Evolutionary conservation across 164 flowering plant genomes (phyloP).

Genomic region (Chimonanthus praecox): DNA sequence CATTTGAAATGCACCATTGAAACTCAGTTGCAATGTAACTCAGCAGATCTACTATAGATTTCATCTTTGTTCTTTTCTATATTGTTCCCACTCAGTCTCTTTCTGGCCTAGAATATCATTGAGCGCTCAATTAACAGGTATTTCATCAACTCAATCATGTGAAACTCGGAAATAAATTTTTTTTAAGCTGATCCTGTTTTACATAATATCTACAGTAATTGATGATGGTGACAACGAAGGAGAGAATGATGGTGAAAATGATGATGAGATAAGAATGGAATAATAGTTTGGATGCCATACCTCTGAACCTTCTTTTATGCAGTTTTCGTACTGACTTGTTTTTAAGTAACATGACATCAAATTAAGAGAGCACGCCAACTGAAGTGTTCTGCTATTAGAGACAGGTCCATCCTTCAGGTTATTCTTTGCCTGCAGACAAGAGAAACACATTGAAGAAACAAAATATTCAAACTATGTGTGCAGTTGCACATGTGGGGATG

Average conservation of each 20-base stretch:
- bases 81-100: not conserved
- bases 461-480: not conserved
- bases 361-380: conserved; percentile 82
- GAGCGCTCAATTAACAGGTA: not conserved
- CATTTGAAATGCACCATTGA: not conserved
- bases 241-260: no score
- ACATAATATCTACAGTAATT: not conserved
- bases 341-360: conserved; percentile 95
- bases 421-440: conserved; percentile 60
- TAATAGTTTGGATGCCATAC: conserved; percentile 26
- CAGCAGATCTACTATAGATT: no score
- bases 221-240: no score
- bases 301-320: conserved; percentile 89
- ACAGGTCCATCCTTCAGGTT: conserved; percentile 54
- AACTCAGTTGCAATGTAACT: not conserved
- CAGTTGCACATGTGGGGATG: not conserved
- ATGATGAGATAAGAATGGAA: not conserved
- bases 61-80: not conserved
- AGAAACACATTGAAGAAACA: conserved; percentile 2
- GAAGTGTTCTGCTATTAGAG: conserved; percentile 48
- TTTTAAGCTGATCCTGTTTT: not conserved
- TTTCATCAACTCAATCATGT: not conserved
- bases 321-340: conserved; percentile 71
- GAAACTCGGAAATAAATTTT: not conserved
- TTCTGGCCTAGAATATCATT: not conserved